phyloP scores from a whole-genome alignment of 495 filamentous ascomycete genomes.

The Chaetomium tenue region DNA sequence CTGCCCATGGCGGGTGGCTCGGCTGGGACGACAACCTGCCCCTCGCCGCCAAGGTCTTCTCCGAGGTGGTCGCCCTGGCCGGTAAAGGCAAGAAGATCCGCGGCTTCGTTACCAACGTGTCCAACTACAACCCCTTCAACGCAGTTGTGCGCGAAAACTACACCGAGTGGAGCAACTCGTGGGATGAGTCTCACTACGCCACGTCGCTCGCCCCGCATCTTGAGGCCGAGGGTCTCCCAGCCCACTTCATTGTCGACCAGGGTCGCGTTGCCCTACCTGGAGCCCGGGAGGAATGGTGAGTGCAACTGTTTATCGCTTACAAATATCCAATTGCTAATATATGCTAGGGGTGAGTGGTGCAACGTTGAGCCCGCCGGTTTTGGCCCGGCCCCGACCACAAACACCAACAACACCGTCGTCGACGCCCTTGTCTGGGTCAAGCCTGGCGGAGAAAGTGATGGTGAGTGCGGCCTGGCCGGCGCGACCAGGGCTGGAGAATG shows the following conservation, averaged over 20 bases:
- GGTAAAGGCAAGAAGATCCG: constrained; percentile 47
- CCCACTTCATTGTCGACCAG: constrained; percentile 60
- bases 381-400: constrained; percentile 59
- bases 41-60: constrained; percentile 54
- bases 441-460: constrained; percentile 74
- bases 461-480: constrained; percentile 59
- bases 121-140: constrained; percentile 68
- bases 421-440: constrained; percentile 79
- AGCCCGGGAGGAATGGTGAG: constrained; percentile 54
- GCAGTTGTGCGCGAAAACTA: constrained; percentile 35
- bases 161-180: constrained; percentile 46
- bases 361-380: constrained; percentile 68
- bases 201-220: constrained; percentile 62
- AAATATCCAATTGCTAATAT: not conserved
- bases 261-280: constrained; percentile 51
- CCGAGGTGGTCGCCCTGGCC: constrained; percentile 58
- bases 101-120: constrained; percentile 72
- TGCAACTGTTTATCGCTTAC: not conserved
- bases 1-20: constrained; percentile 66
- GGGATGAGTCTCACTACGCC: constrained; percentile 67
- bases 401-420: constrained; percentile 59
- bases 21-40: constrained; percentile 72
- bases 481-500: constrained; percentile 68
- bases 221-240: constrained; percentile 54
- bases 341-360: constrained; percentile 68